Conservation (phyloP, 169 alveolate species). For the Cryptosporidium canis region DNA sequence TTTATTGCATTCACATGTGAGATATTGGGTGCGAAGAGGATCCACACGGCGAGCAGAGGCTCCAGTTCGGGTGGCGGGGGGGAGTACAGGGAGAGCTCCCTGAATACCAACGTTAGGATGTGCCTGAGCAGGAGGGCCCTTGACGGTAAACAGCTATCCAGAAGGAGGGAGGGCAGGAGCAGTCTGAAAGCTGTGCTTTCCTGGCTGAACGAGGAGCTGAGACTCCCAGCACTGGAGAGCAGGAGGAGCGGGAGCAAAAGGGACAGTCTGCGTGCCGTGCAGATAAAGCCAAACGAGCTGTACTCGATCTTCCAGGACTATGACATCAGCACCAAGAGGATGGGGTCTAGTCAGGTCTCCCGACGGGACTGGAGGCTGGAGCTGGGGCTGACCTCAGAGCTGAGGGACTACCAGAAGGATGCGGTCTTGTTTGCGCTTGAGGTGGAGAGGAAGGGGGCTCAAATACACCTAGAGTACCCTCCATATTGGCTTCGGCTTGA, state of each 20-base stretch:
- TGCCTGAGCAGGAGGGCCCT: neutral
- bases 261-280: neutral
- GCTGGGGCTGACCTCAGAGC: neutral
- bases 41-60: neutral
- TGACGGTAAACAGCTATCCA: neutral
- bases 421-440: constrained; percentile 42
- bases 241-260: neutral
- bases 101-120: neutral
- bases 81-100: neutral
- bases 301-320: constrained; percentile 26
- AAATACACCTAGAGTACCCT: constrained; percentile 10
- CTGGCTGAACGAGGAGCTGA: constrained; percentile 21
- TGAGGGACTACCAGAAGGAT: constrained; percentile 51
- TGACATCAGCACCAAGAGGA: constrained; percentile 7
- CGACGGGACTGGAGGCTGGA: constrained; percentile 5
- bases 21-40: neutral
- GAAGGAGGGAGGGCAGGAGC: neutral
- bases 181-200: neutral
- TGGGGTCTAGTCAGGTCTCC: neutral
- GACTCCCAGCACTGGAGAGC: constrained; percentile 2
- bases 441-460: neutral
- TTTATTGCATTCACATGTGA: neutral
- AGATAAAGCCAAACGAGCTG: constrained; percentile 41
- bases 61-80: no score
- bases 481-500: constrained; percentile 32